Evolutionary conservation across 768 basidiomycete species (phyloP), one percentile per base, ranked within the genome.

Genomic region (Boletus reticulatus): DNA sequence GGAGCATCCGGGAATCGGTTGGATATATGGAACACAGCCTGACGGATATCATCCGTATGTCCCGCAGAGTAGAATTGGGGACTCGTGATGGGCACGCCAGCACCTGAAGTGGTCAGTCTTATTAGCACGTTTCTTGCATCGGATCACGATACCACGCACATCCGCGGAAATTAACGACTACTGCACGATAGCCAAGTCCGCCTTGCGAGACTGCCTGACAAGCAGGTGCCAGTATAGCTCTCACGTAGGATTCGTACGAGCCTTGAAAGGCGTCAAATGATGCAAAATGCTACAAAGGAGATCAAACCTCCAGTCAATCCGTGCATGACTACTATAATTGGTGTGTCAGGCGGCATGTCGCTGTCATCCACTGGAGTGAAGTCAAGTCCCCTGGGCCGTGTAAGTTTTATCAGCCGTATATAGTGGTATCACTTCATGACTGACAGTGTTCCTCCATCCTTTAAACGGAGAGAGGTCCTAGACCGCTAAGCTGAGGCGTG

Each of bases 111-210:
- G 31, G 27, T 44, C 47, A 50, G 31, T 57, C 53, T 45, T 43
- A 65, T 66, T 38, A 58, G 53, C 50, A 49, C 53, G 29, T 56
- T 59, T 49, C 48, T 57, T 51, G 29, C 20, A 56, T 32, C 38
- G 32, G 51, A 36, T 29, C 27, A 48, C 43, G 47, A 48, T 48
- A 39, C 17, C 36, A 81, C 88, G 66, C 64, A 90, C 94, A 96
- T 67, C 94, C 94, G 63, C 95, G 83, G 73, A 89, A 95, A 73
- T 96, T 97, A 68, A 95, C 81, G 10, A 98, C 93, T 13, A 89
- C 87, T 6, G 83, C 95, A 54, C 97, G 81, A 72, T 91, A 96
- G 16, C 94, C 94, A 50, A 96, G 75, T 2, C 95, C 96, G n/a
- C 91, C 92, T 62, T 89, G 77, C 41, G 81, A 79, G 8, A 85